phyloP scores from a whole-genome alignment of 176 grass and related monocot species.

The Carex parvula region DNA sequence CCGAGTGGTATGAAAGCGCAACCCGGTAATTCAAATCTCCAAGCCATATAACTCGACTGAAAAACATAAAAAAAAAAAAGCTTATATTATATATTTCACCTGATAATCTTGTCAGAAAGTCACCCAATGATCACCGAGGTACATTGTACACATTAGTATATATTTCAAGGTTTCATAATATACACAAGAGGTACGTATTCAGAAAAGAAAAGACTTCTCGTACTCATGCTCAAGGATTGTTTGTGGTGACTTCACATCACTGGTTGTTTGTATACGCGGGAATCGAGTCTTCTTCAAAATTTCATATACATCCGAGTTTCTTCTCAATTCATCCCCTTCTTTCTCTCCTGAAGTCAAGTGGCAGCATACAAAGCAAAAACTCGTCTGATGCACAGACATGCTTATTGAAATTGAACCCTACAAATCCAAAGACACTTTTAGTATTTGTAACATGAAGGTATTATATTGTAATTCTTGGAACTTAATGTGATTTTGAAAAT shows the following conservation, averaged over 20 bases:
- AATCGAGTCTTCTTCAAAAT: constrained; percentile 89
- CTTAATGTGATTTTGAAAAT: neutral
- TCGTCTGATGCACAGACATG: constrained; percentile 88
- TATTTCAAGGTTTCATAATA: neutral
- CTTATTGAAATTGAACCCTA: constrained; percentile 99
- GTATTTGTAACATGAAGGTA: neutral
- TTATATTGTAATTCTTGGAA: neutral
- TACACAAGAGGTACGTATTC: neutral
- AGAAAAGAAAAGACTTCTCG: constrained; percentile 1
- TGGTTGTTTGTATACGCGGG: constrained; percentile 41
- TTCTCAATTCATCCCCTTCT: constrained; percentile 83
- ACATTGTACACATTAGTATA: neutral
- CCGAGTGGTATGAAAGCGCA: constrained; percentile 75
- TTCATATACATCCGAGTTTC: constrained; percentile 86
- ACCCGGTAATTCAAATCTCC: constrained; percentile 99
- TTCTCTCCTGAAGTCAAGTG: constrained; percentile 94
- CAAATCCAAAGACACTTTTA: constrained; percentile 4
- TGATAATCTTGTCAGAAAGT: neutral
- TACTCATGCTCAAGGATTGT: constrained; percentile 96
- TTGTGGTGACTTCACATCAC: constrained; percentile 67
- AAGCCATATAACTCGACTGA: constrained; percentile 95
- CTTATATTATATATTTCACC: neutral
- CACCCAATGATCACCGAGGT: neutral
- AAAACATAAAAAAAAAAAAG: constrained; percentile 18
- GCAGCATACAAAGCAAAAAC: constrained; percentile 89